Evolutionary conservation across 257 asterid species (phyloP).

Genomic region (Nicotiana otophora): DNA sequence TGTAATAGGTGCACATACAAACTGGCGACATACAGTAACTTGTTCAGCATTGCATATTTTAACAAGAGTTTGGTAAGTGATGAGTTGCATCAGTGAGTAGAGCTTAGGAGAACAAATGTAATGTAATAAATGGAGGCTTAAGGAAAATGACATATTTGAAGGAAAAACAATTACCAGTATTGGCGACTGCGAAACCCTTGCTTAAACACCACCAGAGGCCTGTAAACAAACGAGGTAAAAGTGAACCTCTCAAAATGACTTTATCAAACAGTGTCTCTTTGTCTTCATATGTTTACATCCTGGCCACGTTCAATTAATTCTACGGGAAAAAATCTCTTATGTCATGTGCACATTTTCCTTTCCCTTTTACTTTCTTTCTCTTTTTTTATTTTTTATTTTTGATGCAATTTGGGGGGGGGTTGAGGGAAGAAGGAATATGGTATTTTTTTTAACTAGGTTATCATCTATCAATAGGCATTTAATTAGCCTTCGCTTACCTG

Average conservation of each 20-base stretch:
- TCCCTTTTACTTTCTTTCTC: background rate
- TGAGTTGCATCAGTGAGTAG: background rate
- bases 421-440: background rate
- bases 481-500: background rate
- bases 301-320: background rate
- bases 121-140: background rate
- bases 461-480: background rate
- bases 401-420: background rate
- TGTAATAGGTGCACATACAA: background rate
- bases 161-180: conserved; percentile 48
- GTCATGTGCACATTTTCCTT: background rate
- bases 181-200: conserved; percentile 75
- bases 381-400: background rate
- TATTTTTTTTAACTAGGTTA: background rate
- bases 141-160: background rate
- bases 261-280: background rate
- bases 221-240: conserved; percentile 15
- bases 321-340: background rate
- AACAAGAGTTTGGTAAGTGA: background rate
- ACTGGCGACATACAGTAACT: background rate
- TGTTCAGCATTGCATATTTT: background rate
- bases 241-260: background rate
- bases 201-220: conserved; percentile 90
- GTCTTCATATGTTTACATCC: background rate
- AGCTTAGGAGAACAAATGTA: background rate